Base-by-base conservation (phyloP, 2,329 filamentous ascomycete species). In the Cytospora mali region DNA sequence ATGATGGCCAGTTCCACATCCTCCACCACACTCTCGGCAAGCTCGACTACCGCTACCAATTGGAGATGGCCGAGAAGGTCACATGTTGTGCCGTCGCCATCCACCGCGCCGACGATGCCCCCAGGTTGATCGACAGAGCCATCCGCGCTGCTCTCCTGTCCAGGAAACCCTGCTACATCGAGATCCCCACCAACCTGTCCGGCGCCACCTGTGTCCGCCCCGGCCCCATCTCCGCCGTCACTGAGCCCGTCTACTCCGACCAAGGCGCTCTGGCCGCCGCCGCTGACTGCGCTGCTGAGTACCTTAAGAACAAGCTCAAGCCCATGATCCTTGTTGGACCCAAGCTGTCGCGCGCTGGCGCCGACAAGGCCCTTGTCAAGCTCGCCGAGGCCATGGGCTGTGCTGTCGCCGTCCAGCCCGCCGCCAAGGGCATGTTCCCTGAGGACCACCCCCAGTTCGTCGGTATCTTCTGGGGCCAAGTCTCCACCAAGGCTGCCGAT, bases 61-160 rank as follows among this genome's bases (percentile, higher is more conserved):
- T 68, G 28, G 71, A 72, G 66, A 73, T 73, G 71, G 70, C 71
- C 59, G 66, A 69, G 61, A 72, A 71, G 66, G 68, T 73, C 65
- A 72, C 71, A 18, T 72, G 70, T 64, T 72, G 68, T 48, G 71
- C 71, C 35, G 71, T 71, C 29, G 68, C 69, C 33, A 58, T 72
- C 28, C 63, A 64, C 29, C 67, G 68, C 33, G 69, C 71, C 18
- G 67, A 66, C 29, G 66, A 72, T 7, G 71, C 71, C 21, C 69
- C 69, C 35, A 57, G 68, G 7, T 62, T 70, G 28, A 71, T 71
- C 33, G 69, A 71, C 66, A 66, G 69, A 21, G 69, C 69, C 51
- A 62, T 71, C 58, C 69, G 69, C 18, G 62, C 62, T 48, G 69
- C 69, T 31, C 62, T 71, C 49, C 62, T 71, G 27, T 28, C 68